phyloP scores from a whole-genome alignment of 805 yeast genomes.

The Candida vartiovaarae region DNA sequence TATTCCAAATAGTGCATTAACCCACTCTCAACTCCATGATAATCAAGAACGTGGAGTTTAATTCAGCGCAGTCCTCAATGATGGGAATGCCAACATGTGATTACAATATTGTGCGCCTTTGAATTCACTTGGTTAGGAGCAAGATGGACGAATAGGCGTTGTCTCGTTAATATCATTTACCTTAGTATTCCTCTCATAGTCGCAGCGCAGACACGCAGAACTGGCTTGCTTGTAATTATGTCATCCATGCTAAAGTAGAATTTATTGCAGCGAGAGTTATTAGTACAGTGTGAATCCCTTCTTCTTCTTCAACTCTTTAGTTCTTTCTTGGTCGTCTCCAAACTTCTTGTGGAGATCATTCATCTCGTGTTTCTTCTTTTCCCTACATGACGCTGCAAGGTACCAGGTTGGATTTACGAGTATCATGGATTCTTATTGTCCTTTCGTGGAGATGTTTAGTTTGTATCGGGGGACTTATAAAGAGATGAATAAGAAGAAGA shows the following conservation, averaged over 20 bases:
- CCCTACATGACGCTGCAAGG: conserved; percentile 34
- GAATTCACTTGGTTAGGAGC: conserved; percentile 28
- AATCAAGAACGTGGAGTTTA: conserved; percentile 19
- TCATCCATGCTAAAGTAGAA: no score
- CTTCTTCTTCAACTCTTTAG: conserved; percentile 27
- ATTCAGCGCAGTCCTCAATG: conserved; percentile 19
- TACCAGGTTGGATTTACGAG: conserved; percentile 39
- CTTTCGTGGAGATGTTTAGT: conserved; percentile 31
- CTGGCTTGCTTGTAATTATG: conserved; percentile 19
- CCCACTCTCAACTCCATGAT: conserved; percentile 23
- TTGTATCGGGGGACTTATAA: conserved; percentile 27
- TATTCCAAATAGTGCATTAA: conserved; percentile 30
- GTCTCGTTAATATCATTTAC: conserved; percentile 22
- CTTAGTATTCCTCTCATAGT: conserved; percentile 22
- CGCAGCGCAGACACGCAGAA: conserved; percentile 16
- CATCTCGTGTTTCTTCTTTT: conserved; percentile 29
- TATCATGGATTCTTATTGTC: conserved; percentile 34
- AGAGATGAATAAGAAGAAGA: conserved; percentile 28
- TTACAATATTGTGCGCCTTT: conserved; percentile 27
- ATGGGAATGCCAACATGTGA: conserved; percentile 25
- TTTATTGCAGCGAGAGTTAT: conserved; percentile 4
- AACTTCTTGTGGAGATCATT: conserved; percentile 39
- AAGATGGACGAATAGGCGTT: conserved; percentile 24
- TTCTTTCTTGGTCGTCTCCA: conserved; percentile 31
- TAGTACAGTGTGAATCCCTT: conserved; percentile 29